A percentile compares a stretch with the other conserved stretches of the same genome.
These are phyloP conservation scores for Acacia melanoxylon DNA, from an alignment of 306 rosid species.

Conservation along the genomic window DNA sequence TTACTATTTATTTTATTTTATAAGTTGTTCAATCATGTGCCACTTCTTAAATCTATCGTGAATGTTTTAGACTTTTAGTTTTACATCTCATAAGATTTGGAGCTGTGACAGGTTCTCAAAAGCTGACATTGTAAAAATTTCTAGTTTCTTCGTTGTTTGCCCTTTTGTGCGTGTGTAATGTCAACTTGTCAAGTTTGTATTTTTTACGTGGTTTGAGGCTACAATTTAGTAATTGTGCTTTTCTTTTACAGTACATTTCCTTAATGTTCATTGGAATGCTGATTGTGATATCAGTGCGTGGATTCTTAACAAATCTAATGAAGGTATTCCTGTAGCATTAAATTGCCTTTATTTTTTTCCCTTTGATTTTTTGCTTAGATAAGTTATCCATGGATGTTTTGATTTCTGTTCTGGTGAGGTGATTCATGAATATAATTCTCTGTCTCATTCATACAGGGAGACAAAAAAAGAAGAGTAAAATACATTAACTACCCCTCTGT, in stretches of 20 bases:
- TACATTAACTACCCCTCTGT: too few species aligned
- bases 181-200: background rate
- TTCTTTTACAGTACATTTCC: slow-evolving; percentile 74
- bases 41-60: background rate
- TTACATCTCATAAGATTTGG: background rate
- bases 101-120: background rate
- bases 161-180: background rate
- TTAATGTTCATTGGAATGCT: slow-evolving; percentile 88
- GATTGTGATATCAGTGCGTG: slow-evolving; percentile 92
- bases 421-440: background rate
- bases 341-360: slow-evolving; percentile 20
- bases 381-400: background rate
- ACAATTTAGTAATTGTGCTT: slow-evolving; percentile 24
- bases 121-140: background rate
- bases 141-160: background rate
- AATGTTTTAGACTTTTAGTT: background rate
- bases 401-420: slow-evolving; percentile 4
- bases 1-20: background rate
- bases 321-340: slow-evolving; percentile 63
- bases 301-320: slow-evolving; percentile 95
- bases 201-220: slow-evolving; percentile 14
- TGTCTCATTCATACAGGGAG: background rate
- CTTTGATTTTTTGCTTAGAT: slow-evolving; percentile 20
- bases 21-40: background rate
- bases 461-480: background rate